These are phyloP conservation scores for Sarocladium kiliense DNA, from an alignment of 2,329 filamentous ascomycete genomes.

Conservation along the genomic window DNA sequence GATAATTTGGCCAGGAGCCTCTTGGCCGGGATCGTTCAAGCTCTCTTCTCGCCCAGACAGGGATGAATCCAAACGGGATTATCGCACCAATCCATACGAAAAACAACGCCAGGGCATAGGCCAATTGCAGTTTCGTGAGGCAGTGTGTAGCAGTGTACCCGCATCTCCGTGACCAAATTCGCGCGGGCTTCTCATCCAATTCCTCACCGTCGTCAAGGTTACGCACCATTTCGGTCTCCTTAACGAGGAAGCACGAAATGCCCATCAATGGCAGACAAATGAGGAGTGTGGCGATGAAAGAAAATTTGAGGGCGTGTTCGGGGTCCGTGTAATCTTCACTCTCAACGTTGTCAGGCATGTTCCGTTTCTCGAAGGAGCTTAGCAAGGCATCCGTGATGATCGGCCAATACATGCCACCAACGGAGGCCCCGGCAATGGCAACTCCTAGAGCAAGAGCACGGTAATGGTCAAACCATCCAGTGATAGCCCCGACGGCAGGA, in stretches of 20 bases:
- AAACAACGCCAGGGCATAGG: constrained; percentile 17
- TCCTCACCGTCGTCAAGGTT: not conserved
- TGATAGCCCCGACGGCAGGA: constrained; percentile 24
- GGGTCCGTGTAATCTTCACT: not conserved
- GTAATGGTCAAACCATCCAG: constrained; percentile 25
- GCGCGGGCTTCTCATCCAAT: constrained; percentile 22
- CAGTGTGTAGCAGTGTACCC: not conserved
- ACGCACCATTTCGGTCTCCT: not conserved
- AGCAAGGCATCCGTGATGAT: constrained; percentile 16
- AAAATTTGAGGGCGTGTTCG: constrained; percentile 11
- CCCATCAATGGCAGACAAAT: constrained; percentile 21
- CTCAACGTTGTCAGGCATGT: not conserved
- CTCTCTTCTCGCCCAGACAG: constrained; percentile 39
- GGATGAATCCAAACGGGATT: constrained; percentile 27
- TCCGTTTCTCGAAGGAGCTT: not conserved
- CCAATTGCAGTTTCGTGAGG: constrained; percentile 10
- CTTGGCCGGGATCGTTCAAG: constrained; percentile 20
- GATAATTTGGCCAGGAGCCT: constrained; percentile 40
- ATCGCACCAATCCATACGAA: constrained; percentile 24
- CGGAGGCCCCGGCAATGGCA: constrained; percentile 24
- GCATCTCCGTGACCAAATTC: constrained; percentile 13
- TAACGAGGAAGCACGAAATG: constrained; percentile 19
- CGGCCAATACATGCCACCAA: constrained; percentile 26
- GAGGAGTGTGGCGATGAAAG: constrained; percentile 17
- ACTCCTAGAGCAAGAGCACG: constrained; percentile 25